Conservation (phyloP, 1,284 basidiomycete species). For the Blastosporella zonata region DNA sequence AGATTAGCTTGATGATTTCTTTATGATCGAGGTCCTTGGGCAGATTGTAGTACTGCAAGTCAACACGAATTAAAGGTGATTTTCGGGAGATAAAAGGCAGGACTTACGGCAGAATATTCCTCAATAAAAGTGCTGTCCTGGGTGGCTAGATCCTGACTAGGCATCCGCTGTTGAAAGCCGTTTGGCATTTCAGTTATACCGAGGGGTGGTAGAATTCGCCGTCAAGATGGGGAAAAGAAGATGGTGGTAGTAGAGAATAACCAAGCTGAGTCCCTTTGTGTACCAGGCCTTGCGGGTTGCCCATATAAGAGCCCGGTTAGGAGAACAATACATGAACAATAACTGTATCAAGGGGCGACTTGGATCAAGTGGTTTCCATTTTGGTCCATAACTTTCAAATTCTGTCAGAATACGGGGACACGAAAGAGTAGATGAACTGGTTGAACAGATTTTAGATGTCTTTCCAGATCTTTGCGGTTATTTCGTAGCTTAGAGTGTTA, state of each 20-base stretch:
- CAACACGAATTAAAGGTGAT: neutral
- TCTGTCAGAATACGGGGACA: too few species aligned
- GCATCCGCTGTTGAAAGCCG: neutral
- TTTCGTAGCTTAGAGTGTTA: too few species aligned
- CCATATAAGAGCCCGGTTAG: neutral
- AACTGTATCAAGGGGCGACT: neutral
- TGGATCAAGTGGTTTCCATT: neutral
- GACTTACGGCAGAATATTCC: neutral
- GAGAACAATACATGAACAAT: conserved; percentile 1
- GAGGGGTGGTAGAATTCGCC: neutral
- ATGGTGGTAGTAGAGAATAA: neutral
- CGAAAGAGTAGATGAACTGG: too few species aligned
- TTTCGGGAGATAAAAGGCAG: neutral
- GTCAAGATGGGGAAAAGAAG: neutral
- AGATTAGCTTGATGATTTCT: neutral
- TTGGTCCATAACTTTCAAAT: too few species aligned
- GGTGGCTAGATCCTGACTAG: neutral
- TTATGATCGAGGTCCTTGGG: neutral
- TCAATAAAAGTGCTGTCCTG: neutral
- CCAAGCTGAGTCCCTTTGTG: neutral
- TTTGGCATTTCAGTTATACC: neutral
- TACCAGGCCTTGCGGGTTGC: neutral
- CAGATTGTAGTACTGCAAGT: neutral
- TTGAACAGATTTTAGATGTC: too few species aligned
- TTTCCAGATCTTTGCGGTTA: too few species aligned